These are phyloP conservation scores for Rhizopogon sp. DNA, from an alignment of 768 basidiomycete genomes.

Conservation along the genomic window DNA sequence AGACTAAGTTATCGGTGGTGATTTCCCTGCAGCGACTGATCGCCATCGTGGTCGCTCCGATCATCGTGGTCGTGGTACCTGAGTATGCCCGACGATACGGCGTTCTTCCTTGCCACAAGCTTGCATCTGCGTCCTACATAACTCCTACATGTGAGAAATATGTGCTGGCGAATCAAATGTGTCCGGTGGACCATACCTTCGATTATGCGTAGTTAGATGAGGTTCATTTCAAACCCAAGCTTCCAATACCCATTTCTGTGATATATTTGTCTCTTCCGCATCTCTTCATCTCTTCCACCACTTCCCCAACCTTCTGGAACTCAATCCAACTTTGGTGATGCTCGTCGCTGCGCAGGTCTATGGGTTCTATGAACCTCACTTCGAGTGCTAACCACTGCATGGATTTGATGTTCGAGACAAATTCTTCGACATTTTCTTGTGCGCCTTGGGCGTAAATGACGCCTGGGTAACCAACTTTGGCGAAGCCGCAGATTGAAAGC, in stretches of 20 bases:
- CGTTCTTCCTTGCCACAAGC: too few species aligned
- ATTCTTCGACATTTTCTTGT: conserved; percentile 50
- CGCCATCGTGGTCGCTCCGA: too few species aligned
- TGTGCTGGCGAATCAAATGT: too few species aligned
- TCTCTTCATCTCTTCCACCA: conserved; percentile 59
- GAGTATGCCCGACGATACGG: too few species aligned
- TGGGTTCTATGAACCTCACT: conserved; percentile 53
- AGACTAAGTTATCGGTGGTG: too few species aligned
- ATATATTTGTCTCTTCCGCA: conserved; percentile 52
- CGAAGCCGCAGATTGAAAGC: conserved; percentile 56
- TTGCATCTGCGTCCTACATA: too few species aligned
- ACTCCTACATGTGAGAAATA: too few species aligned
- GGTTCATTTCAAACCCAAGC: conserved; percentile 3
- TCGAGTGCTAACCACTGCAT: conserved; percentile 79
- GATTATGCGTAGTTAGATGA: not conserved
- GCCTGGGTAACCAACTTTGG: conserved; percentile 73
- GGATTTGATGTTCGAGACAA: conserved; percentile 58
- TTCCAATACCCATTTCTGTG: conserved; percentile 64
- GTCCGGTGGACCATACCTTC: too few species aligned
- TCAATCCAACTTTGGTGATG: conserved; percentile 44
- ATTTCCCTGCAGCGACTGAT: too few species aligned
- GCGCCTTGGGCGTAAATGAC: conserved; percentile 67
- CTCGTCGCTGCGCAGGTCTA: conserved; percentile 12
- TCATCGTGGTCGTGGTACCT: too few species aligned
- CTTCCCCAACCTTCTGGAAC: conserved; percentile 65